Percentiles rank a stretch among this genome's conserved stretches.
These are phyloP conservation scores for Dispira simplex DNA, from an alignment of 192 early-diverging fungal genomes.

Conservation along the genomic window DNA sequence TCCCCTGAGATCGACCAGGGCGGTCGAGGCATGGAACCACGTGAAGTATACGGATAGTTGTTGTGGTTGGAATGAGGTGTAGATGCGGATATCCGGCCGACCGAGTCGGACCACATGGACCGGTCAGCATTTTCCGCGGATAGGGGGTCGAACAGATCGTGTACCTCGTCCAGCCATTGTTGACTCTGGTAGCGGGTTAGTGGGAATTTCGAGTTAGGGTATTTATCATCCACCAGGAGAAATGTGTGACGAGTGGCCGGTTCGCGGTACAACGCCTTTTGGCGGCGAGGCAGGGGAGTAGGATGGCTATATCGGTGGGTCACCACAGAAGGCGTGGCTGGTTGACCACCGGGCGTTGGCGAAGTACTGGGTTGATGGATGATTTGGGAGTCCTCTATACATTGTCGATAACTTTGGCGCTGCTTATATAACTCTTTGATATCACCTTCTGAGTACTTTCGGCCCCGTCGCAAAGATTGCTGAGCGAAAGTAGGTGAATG, in stretches of 20 bases:
- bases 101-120: too few relatives aligned
- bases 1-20: too few relatives aligned
- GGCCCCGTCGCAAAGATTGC: not conserved
- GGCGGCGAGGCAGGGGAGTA: not conserved
- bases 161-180: not conserved
- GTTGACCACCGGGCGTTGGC: too few relatives aligned
- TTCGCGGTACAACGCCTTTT: not conserved
- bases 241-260: not conserved
- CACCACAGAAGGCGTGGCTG: not conserved
- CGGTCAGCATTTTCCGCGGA: too few relatives aligned
- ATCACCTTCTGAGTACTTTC: constrained; percentile 10
- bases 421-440: constrained; percentile 3
- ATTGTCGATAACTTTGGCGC: not conserved
- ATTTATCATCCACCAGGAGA: constrained; percentile 3
- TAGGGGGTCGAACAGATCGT: not conserved
- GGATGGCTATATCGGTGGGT: not conserved
- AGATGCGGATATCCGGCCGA: too few relatives aligned
- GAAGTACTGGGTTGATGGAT: too few relatives aligned
- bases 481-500: too few relatives aligned
- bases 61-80: too few relatives aligned
- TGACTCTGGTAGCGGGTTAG: not conserved
- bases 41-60: too few relatives aligned
- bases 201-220: not conserved
- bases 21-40: too few relatives aligned
- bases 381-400: too few relatives aligned